Evolutionary conservation across 495 filamentous ascomycete species (phyloP).

Genomic region (Entonaema liquescens): DNA sequence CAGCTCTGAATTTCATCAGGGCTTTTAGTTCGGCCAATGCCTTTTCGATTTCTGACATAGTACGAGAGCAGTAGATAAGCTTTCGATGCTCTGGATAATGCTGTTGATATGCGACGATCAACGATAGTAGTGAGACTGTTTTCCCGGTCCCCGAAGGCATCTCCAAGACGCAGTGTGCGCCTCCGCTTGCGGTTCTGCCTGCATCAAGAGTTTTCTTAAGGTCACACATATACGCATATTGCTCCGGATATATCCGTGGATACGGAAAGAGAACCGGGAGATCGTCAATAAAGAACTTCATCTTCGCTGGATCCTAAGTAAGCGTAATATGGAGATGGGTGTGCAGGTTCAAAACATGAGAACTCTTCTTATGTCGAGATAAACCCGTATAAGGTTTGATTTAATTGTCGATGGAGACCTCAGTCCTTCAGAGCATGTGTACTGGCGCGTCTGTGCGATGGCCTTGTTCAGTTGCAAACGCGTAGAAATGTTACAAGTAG

Average conservation of each 20-base stretch:
- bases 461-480: background rate
- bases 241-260: slow-evolving; percentile 91
- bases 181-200: slow-evolving; percentile 59
- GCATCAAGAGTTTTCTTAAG: slow-evolving; percentile 96
- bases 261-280: slow-evolving; percentile 96
- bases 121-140: slow-evolving; percentile 91
- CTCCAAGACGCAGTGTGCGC: slow-evolving; percentile 88
- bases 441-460: background rate
- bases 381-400: background rate
- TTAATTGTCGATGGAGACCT: background rate
- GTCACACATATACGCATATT: slow-evolving; percentile 87
- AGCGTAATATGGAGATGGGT: background rate
- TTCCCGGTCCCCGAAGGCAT: slow-evolving; percentile 99
- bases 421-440: background rate
- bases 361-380: background rate
- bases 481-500: slow-evolving; percentile 5
- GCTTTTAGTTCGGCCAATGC: slow-evolving; percentile 89
- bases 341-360: background rate
- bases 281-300: slow-evolving; percentile 98
- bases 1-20: slow-evolving; percentile 90
- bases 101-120: slow-evolving; percentile 96
- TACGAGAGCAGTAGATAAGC: slow-evolving; percentile 98
- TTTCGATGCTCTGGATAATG: slow-evolving; percentile 90
- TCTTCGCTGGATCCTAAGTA: slow-evolving; percentile 53
- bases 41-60: slow-evolving; percentile 96